Conservation (phyloP, 1,139 yeast genomes). For the Komagataea norvegica region DNA sequence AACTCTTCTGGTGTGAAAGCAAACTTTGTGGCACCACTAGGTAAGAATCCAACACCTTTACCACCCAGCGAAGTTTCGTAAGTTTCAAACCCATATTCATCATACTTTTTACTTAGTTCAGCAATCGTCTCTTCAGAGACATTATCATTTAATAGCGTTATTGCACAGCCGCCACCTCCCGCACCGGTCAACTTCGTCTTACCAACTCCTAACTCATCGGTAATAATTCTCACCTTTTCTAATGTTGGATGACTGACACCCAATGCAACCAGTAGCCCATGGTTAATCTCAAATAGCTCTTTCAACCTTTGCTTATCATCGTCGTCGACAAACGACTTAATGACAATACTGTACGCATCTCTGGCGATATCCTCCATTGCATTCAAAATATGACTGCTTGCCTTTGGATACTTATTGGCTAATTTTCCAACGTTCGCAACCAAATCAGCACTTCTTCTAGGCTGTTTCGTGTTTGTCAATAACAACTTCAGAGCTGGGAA, state of each 20-base stretch:
- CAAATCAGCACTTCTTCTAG: slow-evolving; percentile 79
- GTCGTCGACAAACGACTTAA: slow-evolving; percentile 44
- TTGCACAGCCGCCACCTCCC: slow-evolving; percentile 99
- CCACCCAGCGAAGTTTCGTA: slow-evolving; percentile 86
- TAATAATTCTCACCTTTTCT: slow-evolving; percentile 62
- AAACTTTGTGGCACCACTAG: slow-evolving; percentile 18
- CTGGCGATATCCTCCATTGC: slow-evolving; percentile 65
- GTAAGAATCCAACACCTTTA: slow-evolving; percentile 65
- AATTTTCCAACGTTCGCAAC: slow-evolving; percentile 72
- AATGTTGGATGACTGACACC: slow-evolving; percentile 92
- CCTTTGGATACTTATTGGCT: slow-evolving; percentile 47
- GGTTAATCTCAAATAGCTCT: slow-evolving; percentile 77
- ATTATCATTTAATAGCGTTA: slow-evolving; percentile 65
- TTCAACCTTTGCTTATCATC: slow-evolving; percentile 45
- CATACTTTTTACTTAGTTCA: slow-evolving; percentile 30
- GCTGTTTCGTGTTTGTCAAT: slow-evolving; percentile 78
- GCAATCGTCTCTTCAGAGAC: slow-evolving; percentile 35
- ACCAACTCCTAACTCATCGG: slow-evolving; percentile 64
- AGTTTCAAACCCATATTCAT: slow-evolving; percentile 62
- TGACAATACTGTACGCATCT: slow-evolving; percentile 63
- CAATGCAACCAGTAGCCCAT: slow-evolving; percentile 76
- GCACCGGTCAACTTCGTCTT: slow-evolving; percentile 96
- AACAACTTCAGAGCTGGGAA: slow-evolving; percentile 74
- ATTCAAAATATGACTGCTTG: slow-evolving; percentile 56
- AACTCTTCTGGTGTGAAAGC: slow-evolving; percentile 37